These are phyloP conservation scores for Saturnispora mendoncae DNA, from an alignment of 805 yeast species.

Conservation along the genomic window DNA sequence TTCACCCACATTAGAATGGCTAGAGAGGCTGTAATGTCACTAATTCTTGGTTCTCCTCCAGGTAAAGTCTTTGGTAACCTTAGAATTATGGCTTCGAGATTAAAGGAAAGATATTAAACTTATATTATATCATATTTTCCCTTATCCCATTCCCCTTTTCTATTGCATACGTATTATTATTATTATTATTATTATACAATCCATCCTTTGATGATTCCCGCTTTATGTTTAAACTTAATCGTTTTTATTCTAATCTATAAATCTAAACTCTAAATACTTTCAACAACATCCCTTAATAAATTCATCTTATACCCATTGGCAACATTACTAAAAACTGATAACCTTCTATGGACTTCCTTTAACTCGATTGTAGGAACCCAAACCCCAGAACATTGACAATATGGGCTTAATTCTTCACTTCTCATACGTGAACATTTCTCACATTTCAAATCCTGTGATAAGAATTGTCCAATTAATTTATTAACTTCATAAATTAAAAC, in stretches of 20 bases:
- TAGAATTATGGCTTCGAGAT: conserved; percentile 92
- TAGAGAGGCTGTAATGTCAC: conserved; percentile 90
- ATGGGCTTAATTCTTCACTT: conserved; percentile 57
- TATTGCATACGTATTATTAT: not conserved
- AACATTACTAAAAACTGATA: conserved; percentile 47
- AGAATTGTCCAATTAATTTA: conserved; percentile 47
- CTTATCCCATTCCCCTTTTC: not conserved
- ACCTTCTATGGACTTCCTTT: conserved; percentile 35
- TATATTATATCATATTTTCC: not conserved
- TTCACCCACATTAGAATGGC: conserved; percentile 97
- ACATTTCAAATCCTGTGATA: conserved; percentile 77
- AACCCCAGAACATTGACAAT: conserved; percentile 82
- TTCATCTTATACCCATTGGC: conserved; percentile 53
- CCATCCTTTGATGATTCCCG: not conserved
- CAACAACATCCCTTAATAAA: conserved; percentile 35
- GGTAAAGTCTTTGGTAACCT: conserved; percentile 97
- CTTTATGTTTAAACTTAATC: too few relatives aligned
- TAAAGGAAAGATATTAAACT: conserved; percentile 82
- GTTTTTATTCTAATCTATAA: too few relatives aligned
- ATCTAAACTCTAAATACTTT: conserved; percentile 9
- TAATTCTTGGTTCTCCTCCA: conserved; percentile 96
- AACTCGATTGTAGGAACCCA: conserved; percentile 57
- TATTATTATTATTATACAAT: not conserved
- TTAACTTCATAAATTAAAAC: conserved; percentile 57
- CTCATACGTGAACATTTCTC: conserved; percentile 61